Evolutionary conservation across 2,329 filamentous ascomycete genomes (phyloP).

Genomic region (Pezicula rhizophila): DNA sequence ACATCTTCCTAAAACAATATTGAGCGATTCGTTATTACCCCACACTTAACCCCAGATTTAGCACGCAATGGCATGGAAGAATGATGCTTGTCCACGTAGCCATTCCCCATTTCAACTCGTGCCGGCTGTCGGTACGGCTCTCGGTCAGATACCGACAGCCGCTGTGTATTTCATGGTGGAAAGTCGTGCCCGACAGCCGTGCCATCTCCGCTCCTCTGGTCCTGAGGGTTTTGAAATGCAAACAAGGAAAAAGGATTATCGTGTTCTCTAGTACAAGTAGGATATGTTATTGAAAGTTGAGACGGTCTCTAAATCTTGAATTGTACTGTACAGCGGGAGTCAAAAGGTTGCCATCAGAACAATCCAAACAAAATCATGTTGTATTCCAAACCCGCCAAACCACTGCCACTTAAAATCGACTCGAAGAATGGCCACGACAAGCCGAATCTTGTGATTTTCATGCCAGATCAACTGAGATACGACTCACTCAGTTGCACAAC

Average conservation of each 20-base stretch:
- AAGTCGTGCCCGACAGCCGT: no score
- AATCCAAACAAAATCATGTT: background rate
- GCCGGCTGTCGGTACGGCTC: background rate
- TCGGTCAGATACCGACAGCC: background rate
- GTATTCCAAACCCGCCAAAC: background rate
- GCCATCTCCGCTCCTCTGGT: no score
- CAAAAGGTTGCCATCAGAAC: background rate
- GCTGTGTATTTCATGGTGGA: background rate
- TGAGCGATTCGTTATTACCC: no score
- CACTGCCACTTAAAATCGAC: background rate
- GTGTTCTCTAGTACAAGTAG: background rate
- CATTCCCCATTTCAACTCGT: background rate
- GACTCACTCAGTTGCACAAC: slow-evolving; percentile 35
- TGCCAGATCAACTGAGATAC: slow-evolving; percentile 42
- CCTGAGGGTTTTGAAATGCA: no score
- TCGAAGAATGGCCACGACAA: background rate
- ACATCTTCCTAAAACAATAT: no score
- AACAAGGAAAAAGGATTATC: no score
- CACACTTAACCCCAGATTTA: no score
- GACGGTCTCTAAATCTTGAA: no score
- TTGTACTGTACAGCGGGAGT: background rate
- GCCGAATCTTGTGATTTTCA: slow-evolving; percentile 38
- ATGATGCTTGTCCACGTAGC: no score
- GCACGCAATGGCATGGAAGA: no score
- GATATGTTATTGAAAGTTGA: background rate